Evolutionary conservation across 768 basidiomycete genomes (phyloP), one percentile per base, ranked within the genome.

Genomic region (Rhizopogon salebrosus): DNA sequence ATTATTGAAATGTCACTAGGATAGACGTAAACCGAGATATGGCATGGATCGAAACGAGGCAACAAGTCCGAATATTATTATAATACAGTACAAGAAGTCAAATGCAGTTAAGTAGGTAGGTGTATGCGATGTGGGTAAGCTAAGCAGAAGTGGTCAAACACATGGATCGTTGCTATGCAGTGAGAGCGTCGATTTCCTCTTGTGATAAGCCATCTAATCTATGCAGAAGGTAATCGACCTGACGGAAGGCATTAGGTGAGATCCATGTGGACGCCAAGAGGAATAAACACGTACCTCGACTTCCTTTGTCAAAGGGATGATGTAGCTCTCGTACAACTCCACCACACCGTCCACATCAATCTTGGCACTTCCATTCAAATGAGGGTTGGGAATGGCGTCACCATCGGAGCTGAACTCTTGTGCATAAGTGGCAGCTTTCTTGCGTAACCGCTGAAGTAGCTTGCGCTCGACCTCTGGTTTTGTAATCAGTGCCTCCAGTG

Each of bases 251-350:
- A 49, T 49, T 36, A 24, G 22, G 13, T 9, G 46, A 23, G 27
- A 41, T 46, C 7, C 38, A 22, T 6, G 6, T 8, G 29, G 3
- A 18, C 7, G n/a, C 4, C 14, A 41, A 39, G 24, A 53, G 8
- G 23, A 52, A 22, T 22, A 13, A 61, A 72, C 1, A 52, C 78
- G 42, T 65, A 95, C 95, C 91, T 99, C 97, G 53, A 99, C 92
- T 64, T 97, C 93, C 69, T 95, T 98, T 1, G 97, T 99, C 58
- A 99, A 68, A 8, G 97, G 97, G 54, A 99, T 99, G 58, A 99
- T 94, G 62, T 87, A 93, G 63, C 87, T 89, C 65, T 94, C 85
- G 64, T 99, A 99, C 56, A 99, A 69, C 64, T 92, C 86, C 22
- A 97, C 89, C 14, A 99, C 92, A 38, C 89, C 86, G 57, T 94